A percentile compares a stretch with the other conserved stretches of the same genome.
Conservation (phyloP, 305 asterid genomes). For the Fraxinus latifolia region DNA sequence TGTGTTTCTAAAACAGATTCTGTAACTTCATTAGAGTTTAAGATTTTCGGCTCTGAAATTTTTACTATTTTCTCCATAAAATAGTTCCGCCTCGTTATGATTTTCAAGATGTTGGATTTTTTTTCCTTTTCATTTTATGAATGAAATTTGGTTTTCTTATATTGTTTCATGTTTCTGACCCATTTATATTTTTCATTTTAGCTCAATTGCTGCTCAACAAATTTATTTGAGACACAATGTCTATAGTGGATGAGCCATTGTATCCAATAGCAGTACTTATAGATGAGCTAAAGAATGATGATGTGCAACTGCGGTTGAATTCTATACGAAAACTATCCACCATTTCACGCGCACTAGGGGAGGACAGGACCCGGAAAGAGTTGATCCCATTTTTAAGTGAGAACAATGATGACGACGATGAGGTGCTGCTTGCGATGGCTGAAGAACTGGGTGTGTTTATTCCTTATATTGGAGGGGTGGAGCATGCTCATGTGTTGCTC, state of each 20-base stretch:
- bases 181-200: constrained; percentile 17
- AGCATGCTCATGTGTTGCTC: constrained; percentile 78
- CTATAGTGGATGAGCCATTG: constrained; percentile 89
- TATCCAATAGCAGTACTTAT: constrained; percentile 91
- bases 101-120: constrained; percentile 3
- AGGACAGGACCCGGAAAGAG: constrained; percentile 85
- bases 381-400: constrained; percentile 79
- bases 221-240: constrained; percentile 40
- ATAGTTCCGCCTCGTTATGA: neutral
- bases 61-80: neutral
- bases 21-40: neutral
- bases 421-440: constrained; percentile 86
- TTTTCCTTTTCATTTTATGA: neutral
- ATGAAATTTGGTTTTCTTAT: neutral
- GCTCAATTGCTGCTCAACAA: constrained; percentile 13
- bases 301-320: constrained; percentile 71
- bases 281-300: constrained; percentile 87
- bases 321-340: constrained; percentile 81
- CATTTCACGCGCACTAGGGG: constrained; percentile 95
- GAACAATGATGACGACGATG: constrained; percentile 89
- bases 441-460: constrained; percentile 86
- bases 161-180: neutral
- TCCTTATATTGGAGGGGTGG: constrained; percentile 89
- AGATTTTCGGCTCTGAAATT: constrained; percentile 12
- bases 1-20: neutral